Percentiles rank a stretch among this genome's conserved stretches.
phyloP scores from a whole-genome alignment of 2,329 filamentous ascomycete genomes.

The Sporothrix globosa region DNA sequence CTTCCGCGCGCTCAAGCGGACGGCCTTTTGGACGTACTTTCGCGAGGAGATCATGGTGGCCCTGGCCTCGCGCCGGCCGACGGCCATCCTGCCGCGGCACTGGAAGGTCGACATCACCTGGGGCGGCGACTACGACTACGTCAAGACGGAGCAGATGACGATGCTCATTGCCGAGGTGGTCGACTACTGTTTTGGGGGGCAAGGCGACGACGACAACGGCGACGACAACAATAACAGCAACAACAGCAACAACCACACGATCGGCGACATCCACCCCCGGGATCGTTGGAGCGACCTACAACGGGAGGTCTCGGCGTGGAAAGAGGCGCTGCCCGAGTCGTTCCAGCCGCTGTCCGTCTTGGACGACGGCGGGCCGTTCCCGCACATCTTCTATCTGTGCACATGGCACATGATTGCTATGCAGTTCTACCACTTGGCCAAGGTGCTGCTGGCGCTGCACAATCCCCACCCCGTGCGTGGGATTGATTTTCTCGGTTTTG shows the following conservation, averaged over 20 bases:
- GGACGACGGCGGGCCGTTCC: conserved; percentile 13
- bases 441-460: conserved; percentile 18
- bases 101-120: conserved; percentile 26
- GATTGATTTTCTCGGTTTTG: conserved; percentile 14
- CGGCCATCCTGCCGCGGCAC: conserved; percentile 5
- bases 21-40: conserved; percentile 27
- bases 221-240: too few species aligned
- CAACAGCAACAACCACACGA: too few species aligned
- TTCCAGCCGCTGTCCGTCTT: conserved; percentile 17
- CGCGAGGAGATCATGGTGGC: conserved; percentile 25
- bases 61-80: conserved; percentile 13
- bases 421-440: conserved; percentile 22
- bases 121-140: conserved; percentile 24
- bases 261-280: too few species aligned
- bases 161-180: conserved; percentile 23
- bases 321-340: conserved; percentile 20
- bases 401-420: conserved; percentile 24
- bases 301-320: conserved; percentile 16
- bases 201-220: not conserved
- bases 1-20: conserved; percentile 21
- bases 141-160: conserved; percentile 24
- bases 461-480: conserved; percentile 16
- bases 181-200: conserved; percentile 9
- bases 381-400: conserved; percentile 9
- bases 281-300: conserved; percentile 14